A percentile compares a stretch with the other conserved stretches of the same genome.
Evolutionary conservation across 345 rosid genomes (phyloP).

Genomic region (Linum usitatissimum): DNA sequence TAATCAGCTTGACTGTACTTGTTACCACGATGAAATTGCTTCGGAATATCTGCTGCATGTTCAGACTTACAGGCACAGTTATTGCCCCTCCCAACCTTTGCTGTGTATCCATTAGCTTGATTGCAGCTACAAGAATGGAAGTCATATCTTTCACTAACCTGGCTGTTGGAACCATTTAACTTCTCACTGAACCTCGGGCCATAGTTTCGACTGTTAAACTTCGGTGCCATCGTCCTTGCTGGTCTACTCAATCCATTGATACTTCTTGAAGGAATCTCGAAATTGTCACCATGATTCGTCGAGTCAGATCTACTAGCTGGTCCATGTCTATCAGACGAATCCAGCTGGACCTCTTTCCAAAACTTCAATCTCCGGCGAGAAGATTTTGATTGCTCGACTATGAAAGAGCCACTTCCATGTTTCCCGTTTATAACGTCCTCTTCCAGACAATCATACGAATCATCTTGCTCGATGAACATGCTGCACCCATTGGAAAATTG

Average conservation of each 20-base stretch:
- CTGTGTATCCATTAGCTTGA: conserved; percentile 42
- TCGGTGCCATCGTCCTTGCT: conserved; percentile 34
- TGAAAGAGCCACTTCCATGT: conserved; percentile 41
- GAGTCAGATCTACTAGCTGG: conserved; percentile 36
- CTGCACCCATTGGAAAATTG: conserved; percentile 24
- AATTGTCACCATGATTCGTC: conserved; percentile 42
- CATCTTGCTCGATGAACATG: conserved; percentile 28
- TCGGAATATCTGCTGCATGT: conserved; percentile 43
- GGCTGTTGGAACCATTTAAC: conserved; percentile 37
- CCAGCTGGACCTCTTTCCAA: conserved; percentile 42
- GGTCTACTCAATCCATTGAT: conserved; percentile 42
- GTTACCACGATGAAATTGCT: conserved; percentile 42
- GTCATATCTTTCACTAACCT: conserved; percentile 44
- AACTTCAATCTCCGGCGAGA: conserved; percentile 42
- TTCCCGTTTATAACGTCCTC: conserved; percentile 30
- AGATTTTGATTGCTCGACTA: conserved; percentile 36
- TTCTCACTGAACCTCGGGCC: conserved; percentile 48
- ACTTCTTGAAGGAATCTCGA: conserved; percentile 40
- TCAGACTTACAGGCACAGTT: conserved; percentile 41
- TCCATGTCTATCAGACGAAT: conserved; percentile 43
- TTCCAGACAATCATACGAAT: conserved; percentile 30
- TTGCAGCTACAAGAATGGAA: conserved; percentile 56
- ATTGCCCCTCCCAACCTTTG: conserved; percentile 40
- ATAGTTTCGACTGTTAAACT: conserved; percentile 37
- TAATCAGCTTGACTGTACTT: conserved; percentile 44